Conservation (phyloP, 2,329 filamentous ascomycete species). For the Colletotrichum melonis region DNA sequence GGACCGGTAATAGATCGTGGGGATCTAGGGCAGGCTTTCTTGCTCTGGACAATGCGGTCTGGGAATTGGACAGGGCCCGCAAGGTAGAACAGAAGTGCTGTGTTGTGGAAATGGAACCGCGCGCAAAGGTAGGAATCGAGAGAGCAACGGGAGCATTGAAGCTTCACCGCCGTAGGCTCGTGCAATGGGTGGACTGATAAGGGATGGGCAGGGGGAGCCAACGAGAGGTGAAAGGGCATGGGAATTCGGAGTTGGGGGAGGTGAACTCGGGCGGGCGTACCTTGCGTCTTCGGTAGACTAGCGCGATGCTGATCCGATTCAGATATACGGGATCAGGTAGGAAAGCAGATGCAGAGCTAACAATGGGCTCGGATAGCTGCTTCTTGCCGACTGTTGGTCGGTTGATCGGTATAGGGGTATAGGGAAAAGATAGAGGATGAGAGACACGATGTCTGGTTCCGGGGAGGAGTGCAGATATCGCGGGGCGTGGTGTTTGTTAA, state of each 20-base stretch:
- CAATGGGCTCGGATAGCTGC: conserved; percentile 32
- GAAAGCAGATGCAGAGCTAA: conserved; percentile 27
- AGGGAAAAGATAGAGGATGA: conserved; percentile 6
- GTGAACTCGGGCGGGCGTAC: conserved; percentile 33
- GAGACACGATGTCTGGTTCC: conserved; percentile 26
- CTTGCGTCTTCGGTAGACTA: conserved; percentile 34
- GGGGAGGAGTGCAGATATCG: conserved; percentile 31
- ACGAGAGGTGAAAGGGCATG: not conserved
- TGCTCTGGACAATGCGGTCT: conserved; percentile 2
- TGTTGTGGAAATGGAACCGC: conserved; percentile 2
- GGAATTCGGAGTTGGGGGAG: conserved; percentile 2
- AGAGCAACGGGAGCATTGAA: conserved; percentile 29
- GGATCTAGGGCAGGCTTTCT: conserved; percentile 18
- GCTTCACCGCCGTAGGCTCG: conserved; percentile 36
- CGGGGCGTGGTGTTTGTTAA: conserved; percentile 19
- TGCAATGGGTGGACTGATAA: conserved; percentile 34
- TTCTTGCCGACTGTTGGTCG: conserved; percentile 13
- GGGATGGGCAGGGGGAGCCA: conserved; percentile 26
- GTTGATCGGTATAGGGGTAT: conserved; percentile 1
- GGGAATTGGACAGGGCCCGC: conserved; percentile 3
- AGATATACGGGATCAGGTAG: conserved; percentile 34
- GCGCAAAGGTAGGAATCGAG: conserved; percentile 26
- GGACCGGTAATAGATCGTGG: conserved; percentile 15
- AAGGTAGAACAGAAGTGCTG: conserved; percentile 10
- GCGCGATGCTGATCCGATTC: conserved; percentile 35